phyloP scores from a whole-genome alignment of 2,329 filamentous ascomycete species.

The Hypoxylon sp. region DNA sequence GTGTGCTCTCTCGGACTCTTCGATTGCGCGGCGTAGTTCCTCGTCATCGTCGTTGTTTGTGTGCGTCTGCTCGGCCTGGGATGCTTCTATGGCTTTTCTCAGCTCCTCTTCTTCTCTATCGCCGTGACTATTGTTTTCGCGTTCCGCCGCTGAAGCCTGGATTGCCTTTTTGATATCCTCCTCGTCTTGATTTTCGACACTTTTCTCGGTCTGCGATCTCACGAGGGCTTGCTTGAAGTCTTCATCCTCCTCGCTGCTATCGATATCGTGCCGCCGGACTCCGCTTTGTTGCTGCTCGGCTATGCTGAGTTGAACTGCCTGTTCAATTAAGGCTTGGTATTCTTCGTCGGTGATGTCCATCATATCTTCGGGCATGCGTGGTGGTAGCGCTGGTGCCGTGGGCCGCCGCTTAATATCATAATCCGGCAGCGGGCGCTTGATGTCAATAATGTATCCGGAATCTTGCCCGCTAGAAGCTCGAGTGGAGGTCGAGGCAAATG shows the following conservation, averaged over 20 bases:
- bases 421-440: conserved; percentile 42
- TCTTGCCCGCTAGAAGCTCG: conserved; percentile 36
- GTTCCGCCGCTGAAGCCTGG: conserved; percentile 56
- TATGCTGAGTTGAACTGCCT: conserved; percentile 69
- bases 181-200: conserved; percentile 52
- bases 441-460: conserved; percentile 46
- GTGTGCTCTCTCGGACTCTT: conserved; percentile 63
- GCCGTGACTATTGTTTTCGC: conserved; percentile 14
- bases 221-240: conserved; percentile 45
- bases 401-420: conserved; percentile 8
- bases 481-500: conserved; percentile 38
- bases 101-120: conserved; percentile 56
- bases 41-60: conserved; percentile 58
- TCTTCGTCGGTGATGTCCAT: conserved; percentile 68
- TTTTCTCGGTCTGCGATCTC: conserved; percentile 48
- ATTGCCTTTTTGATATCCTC: conserved; percentile 60
- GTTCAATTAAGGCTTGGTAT: conserved; percentile 69
- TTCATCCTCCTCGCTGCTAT: conserved; percentile 45
- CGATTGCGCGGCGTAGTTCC: conserved; percentile 63
- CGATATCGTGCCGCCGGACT: conserved; percentile 46
- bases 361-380: conserved; percentile 54
- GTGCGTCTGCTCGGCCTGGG: conserved; percentile 50
- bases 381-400: conserved; percentile 35
- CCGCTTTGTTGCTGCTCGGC: conserved; percentile 46
- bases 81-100: conserved; percentile 60